Base-by-base conservation (phyloP, 2,329 filamentous ascomycete genomes). In the Colletotrichum sp. region DNA sequence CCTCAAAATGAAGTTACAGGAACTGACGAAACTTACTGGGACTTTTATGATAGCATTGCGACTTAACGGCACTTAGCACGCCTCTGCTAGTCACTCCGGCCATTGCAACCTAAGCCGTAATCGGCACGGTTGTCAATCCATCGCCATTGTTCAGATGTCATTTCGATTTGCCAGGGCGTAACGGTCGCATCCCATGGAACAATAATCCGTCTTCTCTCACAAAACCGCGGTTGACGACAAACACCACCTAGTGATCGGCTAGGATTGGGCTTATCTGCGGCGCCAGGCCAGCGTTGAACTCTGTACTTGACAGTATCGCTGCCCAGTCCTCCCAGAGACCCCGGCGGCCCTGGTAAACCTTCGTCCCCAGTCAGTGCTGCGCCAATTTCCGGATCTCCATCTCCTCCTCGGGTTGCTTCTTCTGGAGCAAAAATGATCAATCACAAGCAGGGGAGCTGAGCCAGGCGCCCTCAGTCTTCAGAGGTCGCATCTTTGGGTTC, bases 361-460 rank as follows among this genome's bases (percentile, higher is more conserved):
- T 75, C 70, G 70, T 73, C 57, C 30, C 64, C 64, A 65, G 70
- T 64, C 34, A 32, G 57, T 24, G 48, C 63, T 34, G 64, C 28
- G 43, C 74, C 71, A 75, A 73, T 75, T 58, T 74, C 74, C 74
- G 70, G 30, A 74, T 36, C 43, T 60, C 48, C 57, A 68, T 69
- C 52, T 28, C 48, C 21, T 68, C 70, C 63, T 63, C 32, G 70
- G 57, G n/a, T 63, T 71, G 38, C 72, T 65, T 18, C 21, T 72
- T 75, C 36, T 18, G 38, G 68, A 38, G 28, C 34, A 21, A 15
- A 21, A 26, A 48, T 30, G 12, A 36, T 67, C n/a, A 43, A 21
- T 43, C 21, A 26, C 13, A 48, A 26, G 43, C 30, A 13, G 30
- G 36, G 12, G n/a, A 69, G 10, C 48, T 15, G 13, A 26, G 15